Conservation (phyloP, 108 stramenopile species). For the Cyclotella baltica region DNA sequence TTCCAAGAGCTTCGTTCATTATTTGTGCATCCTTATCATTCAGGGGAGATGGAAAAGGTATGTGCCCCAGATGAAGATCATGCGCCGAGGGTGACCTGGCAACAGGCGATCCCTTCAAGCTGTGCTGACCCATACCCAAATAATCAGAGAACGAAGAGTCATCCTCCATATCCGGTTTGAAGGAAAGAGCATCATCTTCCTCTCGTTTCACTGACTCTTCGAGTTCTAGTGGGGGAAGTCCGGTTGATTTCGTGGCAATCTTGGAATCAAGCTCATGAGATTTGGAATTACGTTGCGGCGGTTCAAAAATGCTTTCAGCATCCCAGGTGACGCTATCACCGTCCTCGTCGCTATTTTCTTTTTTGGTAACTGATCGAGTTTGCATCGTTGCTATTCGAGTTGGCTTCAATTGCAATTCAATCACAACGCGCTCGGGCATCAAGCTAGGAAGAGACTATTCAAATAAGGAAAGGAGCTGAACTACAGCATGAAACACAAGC, state of each 20-base stretch:
- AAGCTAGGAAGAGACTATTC: no score
- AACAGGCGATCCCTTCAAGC: neutral
- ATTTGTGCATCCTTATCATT: neutral
- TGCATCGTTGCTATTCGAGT: no score
- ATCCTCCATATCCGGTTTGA: slow-evolving; percentile 26
- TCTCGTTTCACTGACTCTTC: neutral
- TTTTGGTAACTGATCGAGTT: neutral
- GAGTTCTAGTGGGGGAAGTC: no score
- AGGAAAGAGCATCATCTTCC: slow-evolving; percentile 18
- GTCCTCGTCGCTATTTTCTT: neutral
- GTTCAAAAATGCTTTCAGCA: slow-evolving; percentile 24
- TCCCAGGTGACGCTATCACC: slow-evolving; percentile 13
- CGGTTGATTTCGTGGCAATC: no score
- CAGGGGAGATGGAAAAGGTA: neutral
- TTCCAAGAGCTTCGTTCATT: neutral
- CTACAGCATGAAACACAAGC: no score
- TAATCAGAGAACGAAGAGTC: slow-evolving; percentile 30
- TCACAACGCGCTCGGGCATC: no score
- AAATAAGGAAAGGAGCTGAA: no score
- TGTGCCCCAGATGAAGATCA: neutral
- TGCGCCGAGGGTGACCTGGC: neutral
- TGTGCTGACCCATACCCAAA: neutral
- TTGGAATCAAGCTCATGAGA: no score
- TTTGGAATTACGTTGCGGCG: slow-evolving; percentile 20
- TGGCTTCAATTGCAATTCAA: no score